Evolutionary conservation across 2,329 filamentous ascomycete genomes (phyloP).

Genomic region (Aspergillus udagawae): DNA sequence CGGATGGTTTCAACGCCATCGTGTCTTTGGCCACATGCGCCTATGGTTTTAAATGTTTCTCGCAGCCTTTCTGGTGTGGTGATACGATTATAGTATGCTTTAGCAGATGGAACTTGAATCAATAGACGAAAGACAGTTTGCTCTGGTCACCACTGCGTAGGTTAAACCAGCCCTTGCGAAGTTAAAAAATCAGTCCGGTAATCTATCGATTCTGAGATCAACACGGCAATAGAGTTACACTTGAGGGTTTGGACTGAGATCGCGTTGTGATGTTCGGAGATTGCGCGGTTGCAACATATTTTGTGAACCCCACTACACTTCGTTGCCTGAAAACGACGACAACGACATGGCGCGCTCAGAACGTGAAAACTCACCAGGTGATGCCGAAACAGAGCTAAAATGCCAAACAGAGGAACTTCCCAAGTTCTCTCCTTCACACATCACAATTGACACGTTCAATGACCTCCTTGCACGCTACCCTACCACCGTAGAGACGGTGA

Average conservation of each 20-base stretch:
- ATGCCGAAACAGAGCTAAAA: not conserved
- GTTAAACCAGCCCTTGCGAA: not conserved
- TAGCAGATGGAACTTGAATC: not conserved
- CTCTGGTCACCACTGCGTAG: not conserved
- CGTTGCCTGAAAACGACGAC: not conserved
- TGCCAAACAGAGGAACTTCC: not conserved
- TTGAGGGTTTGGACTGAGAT: not conserved
- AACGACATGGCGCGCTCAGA: not conserved
- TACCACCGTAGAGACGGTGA: constrained; percentile 20
- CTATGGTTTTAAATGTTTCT: not conserved
- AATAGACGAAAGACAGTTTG: not conserved
- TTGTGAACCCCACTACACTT: not conserved
- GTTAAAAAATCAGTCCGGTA: not conserved
- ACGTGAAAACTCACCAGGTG: not conserved
- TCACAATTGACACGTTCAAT: constrained; percentile 23
- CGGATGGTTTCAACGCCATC: not conserved
- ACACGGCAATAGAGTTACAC: not conserved
- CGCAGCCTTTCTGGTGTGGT: not conserved
- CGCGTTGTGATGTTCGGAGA: not conserved
- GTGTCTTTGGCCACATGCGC: not conserved
- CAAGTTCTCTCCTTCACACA: constrained; percentile 21
- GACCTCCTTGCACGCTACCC: constrained; percentile 25
- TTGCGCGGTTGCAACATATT: not conserved
- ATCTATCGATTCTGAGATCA: not conserved
- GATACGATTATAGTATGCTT: not conserved